phyloP scores from a whole-genome alignment of 2,329 filamentous ascomycete species.

The Coniella lustricola region DNA sequence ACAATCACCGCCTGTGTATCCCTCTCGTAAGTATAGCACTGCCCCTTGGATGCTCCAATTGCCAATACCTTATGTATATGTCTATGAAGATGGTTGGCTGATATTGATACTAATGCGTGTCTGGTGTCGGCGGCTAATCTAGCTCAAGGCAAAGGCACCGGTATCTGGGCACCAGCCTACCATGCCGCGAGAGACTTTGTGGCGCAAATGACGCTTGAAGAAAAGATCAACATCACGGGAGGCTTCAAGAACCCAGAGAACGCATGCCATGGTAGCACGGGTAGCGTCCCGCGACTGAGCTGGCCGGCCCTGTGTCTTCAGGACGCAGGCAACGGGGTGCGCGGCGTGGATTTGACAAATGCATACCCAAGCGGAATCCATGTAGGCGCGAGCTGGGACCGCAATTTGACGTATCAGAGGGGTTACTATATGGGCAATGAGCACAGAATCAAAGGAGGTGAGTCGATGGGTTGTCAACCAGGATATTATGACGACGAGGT shows the following conservation, averaged over 20 bases:
- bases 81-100: too few species aligned
- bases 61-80: neutral
- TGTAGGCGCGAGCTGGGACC: conserved; percentile 47
- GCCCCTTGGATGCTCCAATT: neutral
- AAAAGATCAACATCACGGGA: conserved; percentile 50
- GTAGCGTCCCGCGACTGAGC: conserved; percentile 35
- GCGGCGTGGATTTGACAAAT: conserved; percentile 41
- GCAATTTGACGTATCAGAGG: conserved; percentile 42
- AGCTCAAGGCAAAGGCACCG: conserved; percentile 22
- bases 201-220: conserved; percentile 56
- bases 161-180: conserved; percentile 51
- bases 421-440: conserved; percentile 49
- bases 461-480: too few species aligned
- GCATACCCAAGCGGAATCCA: conserved; percentile 42
- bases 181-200: conserved; percentile 50
- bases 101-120: neutral
- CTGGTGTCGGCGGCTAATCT: neutral
- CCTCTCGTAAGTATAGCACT: conserved; percentile 16
- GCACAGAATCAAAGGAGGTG: conserved; percentile 45
- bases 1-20: conserved; percentile 15
- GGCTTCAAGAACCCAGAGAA: conserved; percentile 38
- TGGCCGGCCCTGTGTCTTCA: conserved; percentile 43
- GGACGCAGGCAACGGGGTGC: conserved; percentile 42
- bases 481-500: too few species aligned
- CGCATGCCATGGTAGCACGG: conserved; percentile 41